These are phyloP conservation scores for slime mould (Dictyostelium discoideum) DNA, from an alignment of 78 protist species.

Conservation along the genomic window DNA sequence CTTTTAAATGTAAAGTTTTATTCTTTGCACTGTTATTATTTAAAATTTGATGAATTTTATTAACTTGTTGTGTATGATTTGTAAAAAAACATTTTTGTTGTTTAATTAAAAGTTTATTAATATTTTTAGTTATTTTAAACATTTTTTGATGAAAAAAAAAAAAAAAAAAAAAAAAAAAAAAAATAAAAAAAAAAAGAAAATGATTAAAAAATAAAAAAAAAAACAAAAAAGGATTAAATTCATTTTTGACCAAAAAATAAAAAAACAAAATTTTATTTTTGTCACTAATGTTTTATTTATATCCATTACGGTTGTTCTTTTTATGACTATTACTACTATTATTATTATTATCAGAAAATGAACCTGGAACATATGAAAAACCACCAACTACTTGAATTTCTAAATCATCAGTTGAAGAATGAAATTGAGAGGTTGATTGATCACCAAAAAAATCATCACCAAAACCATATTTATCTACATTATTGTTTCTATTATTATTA, in stretches of 20 bases:
- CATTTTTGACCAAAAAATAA: too few relatives aligned
- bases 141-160: not conserved
- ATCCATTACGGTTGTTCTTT: not conserved
- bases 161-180: not conserved
- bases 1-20: not conserved
- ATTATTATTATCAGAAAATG: not conserved
- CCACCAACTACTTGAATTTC: not conserved
- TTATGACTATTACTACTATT: not conserved
- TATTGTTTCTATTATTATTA: not conserved
- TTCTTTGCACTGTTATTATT: not conserved
- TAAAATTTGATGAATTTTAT: not conserved
- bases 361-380: not conserved
- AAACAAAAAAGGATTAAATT: too few relatives aligned
- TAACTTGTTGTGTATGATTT: not conserved
- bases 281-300: too few relatives aligned
- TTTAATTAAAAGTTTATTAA: not conserved
- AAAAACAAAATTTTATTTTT: too few relatives aligned
- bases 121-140: not conserved
- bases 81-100: not conserved
- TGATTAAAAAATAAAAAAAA: not conserved
- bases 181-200: not conserved
- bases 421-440: not conserved
- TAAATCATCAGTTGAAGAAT: not conserved
- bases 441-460: not conserved
- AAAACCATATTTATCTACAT: not conserved